Evolutionary conservation across 2,329 filamentous ascomycete species (phyloP).

Genomic region (Cytospora chrysosperma): DNA sequence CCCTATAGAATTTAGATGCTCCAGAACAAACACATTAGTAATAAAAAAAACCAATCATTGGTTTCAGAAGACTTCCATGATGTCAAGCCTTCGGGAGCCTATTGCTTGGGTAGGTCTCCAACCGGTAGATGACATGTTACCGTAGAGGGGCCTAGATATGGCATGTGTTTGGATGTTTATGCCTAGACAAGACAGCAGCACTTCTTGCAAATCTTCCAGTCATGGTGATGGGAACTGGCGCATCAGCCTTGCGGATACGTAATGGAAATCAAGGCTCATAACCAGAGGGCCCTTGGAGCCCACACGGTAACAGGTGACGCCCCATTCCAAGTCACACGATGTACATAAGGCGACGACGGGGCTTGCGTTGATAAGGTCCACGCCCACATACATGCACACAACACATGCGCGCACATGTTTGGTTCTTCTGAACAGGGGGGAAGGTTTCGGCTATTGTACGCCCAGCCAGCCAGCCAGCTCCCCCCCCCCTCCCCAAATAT

Average conservation of each 20-base stretch:
- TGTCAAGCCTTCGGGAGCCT: neutral
- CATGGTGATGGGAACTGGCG: neutral
- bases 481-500: too few species aligned
- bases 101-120: neutral
- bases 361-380: neutral
- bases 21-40: neutral
- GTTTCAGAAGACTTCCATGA: neutral
- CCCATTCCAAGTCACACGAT: conserved; percentile 5
- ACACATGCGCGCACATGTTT: neutral
- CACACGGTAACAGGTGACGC: conserved; percentile 5
- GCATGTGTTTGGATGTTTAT: too few species aligned
- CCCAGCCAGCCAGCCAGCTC: too few species aligned
- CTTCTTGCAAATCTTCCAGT: neutral
- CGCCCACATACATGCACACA: neutral
- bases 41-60: too few species aligned
- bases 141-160: neutral
- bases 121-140: neutral
- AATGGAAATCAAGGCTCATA: neutral
- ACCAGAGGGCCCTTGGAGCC: neutral
- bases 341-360: conserved; percentile 2
- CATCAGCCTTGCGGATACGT: conserved; percentile 6
- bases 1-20: neutral
- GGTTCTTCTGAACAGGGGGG: neutral
- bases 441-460: neutral
- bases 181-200: neutral